These are phyloP conservation scores for Aspergillus sclerotialis DNA, from an alignment of 2,329 filamentous ascomycete genomes.

Conservation along the genomic window DNA sequence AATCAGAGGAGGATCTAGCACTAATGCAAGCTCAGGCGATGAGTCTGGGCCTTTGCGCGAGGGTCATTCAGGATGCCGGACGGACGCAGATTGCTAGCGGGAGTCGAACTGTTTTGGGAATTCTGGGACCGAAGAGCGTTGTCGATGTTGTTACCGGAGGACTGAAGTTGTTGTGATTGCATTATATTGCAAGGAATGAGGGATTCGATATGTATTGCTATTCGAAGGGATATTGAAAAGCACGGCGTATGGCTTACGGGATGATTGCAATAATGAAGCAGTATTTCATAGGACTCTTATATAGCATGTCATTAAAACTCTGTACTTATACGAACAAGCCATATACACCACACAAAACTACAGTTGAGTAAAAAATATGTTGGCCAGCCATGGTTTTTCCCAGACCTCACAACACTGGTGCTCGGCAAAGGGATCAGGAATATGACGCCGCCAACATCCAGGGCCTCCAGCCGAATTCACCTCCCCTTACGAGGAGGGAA, in stretches of 20 bases:
- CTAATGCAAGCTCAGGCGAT: slow-evolving; percentile 73
- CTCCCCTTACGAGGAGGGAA: slow-evolving; percentile 48
- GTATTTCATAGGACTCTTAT: background rate
- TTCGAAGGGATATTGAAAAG: background rate
- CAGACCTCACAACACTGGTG: slow-evolving; percentile 84
- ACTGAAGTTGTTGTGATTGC: slow-evolving; percentile 71
- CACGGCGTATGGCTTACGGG: background rate
- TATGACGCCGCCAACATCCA: slow-evolving; percentile 62
- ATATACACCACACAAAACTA: slow-evolving; percentile 5
- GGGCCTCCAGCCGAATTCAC: slow-evolving; percentile 60
- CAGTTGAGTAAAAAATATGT: slow-evolving; percentile 44
- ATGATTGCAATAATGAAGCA: no score
- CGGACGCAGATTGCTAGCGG: slow-evolving; percentile 93
- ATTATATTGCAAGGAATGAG: background rate
- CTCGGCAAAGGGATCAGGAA: slow-evolving; percentile 85
- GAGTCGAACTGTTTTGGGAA: slow-evolving; percentile 84
- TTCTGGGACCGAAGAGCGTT: slow-evolving; percentile 73
- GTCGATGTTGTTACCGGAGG: slow-evolving; percentile 80
- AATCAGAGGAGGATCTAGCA: slow-evolving; percentile 72
- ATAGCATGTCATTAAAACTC: background rate
- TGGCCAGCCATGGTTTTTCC: slow-evolving; percentile 77
- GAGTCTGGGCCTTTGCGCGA: slow-evolving; percentile 76
- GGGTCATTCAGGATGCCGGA: slow-evolving; percentile 91
- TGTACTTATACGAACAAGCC: background rate
- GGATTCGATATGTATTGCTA: background rate